phyloP scores from a whole-genome alignment of 164 flowering plant species.

The Annona cherimola region DNA sequence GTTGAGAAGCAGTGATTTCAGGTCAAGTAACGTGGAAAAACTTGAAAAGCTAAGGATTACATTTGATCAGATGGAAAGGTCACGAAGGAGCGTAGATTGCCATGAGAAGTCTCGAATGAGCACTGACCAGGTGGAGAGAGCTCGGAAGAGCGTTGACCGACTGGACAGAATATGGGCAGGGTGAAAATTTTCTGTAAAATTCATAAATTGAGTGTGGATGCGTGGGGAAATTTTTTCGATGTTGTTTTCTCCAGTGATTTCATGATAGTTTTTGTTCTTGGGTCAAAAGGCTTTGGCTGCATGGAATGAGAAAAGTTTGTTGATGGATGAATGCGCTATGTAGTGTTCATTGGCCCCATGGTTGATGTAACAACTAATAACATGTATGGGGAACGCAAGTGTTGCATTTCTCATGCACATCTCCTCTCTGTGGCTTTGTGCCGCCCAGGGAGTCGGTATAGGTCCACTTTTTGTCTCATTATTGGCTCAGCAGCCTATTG shows the following conservation, averaged over 20 bases:
- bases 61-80: conserved; percentile 60
- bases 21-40: conserved; percentile 32
- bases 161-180: conserved; percentile 58
- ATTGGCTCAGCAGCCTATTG: too few relatives aligned
- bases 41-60: conserved; percentile 43
- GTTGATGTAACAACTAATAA: neutral
- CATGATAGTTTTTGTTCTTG: too few relatives aligned
- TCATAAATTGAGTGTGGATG: conserved; percentile 9
- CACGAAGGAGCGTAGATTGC: conserved; percentile 72
- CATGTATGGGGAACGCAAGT: too few relatives aligned
- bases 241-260: neutral
- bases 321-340: neutral
- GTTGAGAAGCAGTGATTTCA: conserved; percentile 36
- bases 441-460: too few relatives aligned
- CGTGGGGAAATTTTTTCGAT: conserved; percentile 11
- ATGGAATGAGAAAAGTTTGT: conserved; percentile 7
- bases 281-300: neutral
- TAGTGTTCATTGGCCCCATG: neutral
- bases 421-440: too few relatives aligned
- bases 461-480: too few relatives aligned
- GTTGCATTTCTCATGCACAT: too few relatives aligned
- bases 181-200: conserved; percentile 22
- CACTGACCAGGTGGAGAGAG: conserved; percentile 61
- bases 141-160: conserved; percentile 75
- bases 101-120: conserved; percentile 55